Evolutionary conservation across 345 rosid species (phyloP).

Genomic region (Gossypium longicalyx): DNA sequence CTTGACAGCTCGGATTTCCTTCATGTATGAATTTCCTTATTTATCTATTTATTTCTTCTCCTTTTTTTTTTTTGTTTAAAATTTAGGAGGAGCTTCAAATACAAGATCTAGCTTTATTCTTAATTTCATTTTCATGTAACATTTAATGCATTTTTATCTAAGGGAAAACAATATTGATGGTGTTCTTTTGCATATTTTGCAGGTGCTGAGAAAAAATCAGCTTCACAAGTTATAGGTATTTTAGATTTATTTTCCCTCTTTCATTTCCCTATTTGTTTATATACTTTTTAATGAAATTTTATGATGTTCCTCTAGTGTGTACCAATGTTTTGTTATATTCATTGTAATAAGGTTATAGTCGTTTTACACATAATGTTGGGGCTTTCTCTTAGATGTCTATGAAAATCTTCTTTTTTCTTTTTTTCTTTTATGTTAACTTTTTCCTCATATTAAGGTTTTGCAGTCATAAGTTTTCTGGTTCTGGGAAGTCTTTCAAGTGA

Average conservation of each 20-base stretch:
- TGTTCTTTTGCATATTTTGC: background rate
- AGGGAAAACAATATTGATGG: background rate
- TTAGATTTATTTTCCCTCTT: background rate
- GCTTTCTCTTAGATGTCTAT: background rate
- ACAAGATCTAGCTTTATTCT: too few species aligned
- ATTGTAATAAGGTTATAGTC: background rate
- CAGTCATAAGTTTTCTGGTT: background rate
- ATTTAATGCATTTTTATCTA: too few species aligned
- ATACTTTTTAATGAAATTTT: background rate
- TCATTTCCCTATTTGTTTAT: too few species aligned
- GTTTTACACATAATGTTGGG: background rate
- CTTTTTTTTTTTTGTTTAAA: too few species aligned
- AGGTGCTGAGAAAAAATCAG: background rate
- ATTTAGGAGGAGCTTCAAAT: too few species aligned
- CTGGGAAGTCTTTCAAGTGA: background rate
- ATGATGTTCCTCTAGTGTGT: background rate
- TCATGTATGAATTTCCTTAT: too few species aligned
- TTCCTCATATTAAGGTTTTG: background rate
- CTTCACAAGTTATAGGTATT: background rate
- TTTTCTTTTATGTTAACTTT: background rate
- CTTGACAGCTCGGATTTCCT: background rate
- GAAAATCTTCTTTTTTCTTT: background rate
- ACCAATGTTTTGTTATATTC: background rate
- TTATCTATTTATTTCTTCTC: too few species aligned
- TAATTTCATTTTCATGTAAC: too few species aligned